Conservation (phyloP, 1,284 basidiomycete species). For the Mycocalia duriaeana region DNA sequence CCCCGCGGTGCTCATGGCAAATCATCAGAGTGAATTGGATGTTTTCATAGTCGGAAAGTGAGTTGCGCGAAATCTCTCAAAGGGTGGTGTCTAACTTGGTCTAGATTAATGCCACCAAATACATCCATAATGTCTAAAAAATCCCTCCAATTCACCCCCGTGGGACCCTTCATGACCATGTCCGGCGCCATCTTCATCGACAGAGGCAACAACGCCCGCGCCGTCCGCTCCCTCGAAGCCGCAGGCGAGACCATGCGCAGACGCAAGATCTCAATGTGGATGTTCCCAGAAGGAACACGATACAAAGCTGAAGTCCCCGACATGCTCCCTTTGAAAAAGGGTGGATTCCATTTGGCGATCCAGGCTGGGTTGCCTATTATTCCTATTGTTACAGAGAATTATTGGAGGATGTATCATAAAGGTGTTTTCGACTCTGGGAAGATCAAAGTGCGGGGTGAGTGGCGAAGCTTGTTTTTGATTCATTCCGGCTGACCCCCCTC, state of each 20-base stretch:
- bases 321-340: slow-evolving; percentile 93
- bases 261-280: slow-evolving; percentile 75
- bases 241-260: slow-evolving; percentile 83
- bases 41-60: slow-evolving; percentile 80
- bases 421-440: slow-evolving; percentile 76
- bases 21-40: slow-evolving; percentile 94
- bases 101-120: slow-evolving; percentile 78
- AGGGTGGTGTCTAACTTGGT: slow-evolving; percentile 8
- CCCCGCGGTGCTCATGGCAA: slow-evolving; percentile 79
- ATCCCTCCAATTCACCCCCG: slow-evolving; percentile 82
- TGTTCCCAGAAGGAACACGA: slow-evolving; percentile 92
- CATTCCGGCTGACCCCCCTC: slow-evolving; percentile 3
- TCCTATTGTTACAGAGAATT: slow-evolving; percentile 93
- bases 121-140: slow-evolving; percentile 93
- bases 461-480: slow-evolving; percentile 2
- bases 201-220: slow-evolving; percentile 76
- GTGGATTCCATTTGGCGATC: slow-evolving; percentile 94
- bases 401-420: slow-evolving; percentile 79
- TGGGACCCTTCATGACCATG: slow-evolving; percentile 90
- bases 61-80: slow-evolving; percentile 18
- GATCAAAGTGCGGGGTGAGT: slow-evolving; percentile 79
- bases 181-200: slow-evolving; percentile 95
- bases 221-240: slow-evolving; percentile 71
- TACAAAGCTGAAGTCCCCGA: slow-evolving; percentile 61
- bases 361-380: slow-evolving; percentile 86